Conservation (phyloP, 768 basidiomycete genomes). For the Chlorophyllum brunneum region DNA sequence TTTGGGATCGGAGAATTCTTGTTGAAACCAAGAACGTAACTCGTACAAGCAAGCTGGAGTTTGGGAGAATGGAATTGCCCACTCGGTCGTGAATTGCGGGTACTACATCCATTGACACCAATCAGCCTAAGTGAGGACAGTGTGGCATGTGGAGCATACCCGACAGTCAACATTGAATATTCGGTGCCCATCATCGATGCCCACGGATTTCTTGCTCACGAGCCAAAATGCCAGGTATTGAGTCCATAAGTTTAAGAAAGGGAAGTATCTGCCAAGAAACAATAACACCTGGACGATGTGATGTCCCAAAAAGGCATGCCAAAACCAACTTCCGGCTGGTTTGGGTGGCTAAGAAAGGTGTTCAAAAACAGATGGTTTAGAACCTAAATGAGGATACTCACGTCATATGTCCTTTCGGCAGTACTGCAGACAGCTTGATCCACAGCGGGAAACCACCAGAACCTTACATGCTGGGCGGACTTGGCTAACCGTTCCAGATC, state of each 20-base stretch:
- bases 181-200: slow-evolving; percentile 72
- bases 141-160: slow-evolving; percentile 41
- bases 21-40: slow-evolving; percentile 66
- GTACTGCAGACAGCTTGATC: slow-evolving; percentile 68
- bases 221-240: slow-evolving; percentile 70
- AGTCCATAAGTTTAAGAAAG: slow-evolving; percentile 58
- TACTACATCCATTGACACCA: slow-evolving; percentile 56
- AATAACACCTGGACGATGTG: slow-evolving; percentile 84
- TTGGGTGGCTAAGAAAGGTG: slow-evolving; percentile 41
- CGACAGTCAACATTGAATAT: slow-evolving; percentile 94
- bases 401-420: slow-evolving; percentile 75
- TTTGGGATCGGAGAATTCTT: slow-evolving; percentile 58
- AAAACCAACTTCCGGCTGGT: slow-evolving; percentile 58
- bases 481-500: slow-evolving; percentile 51
- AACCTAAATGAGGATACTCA: slow-evolving; percentile 26
- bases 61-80: slow-evolving; percentile 78
- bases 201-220: slow-evolving; percentile 45
- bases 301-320: slow-evolving; percentile 68
- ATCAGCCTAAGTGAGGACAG: slow-evolving; percentile 10
- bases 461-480: slow-evolving; percentile 83
- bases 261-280: slow-evolving; percentile 67
- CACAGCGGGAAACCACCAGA: slow-evolving; percentile 93
- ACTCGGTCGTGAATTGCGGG: slow-evolving; percentile 92
- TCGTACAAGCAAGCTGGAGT: slow-evolving; percentile 67
- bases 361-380: slow-evolving; percentile 9